A percentile compares a stretch with the other conserved stretches of the same genome.
phyloP scores from a whole-genome alignment of 306 rosid genomes.

The Nissolia schottii region DNA sequence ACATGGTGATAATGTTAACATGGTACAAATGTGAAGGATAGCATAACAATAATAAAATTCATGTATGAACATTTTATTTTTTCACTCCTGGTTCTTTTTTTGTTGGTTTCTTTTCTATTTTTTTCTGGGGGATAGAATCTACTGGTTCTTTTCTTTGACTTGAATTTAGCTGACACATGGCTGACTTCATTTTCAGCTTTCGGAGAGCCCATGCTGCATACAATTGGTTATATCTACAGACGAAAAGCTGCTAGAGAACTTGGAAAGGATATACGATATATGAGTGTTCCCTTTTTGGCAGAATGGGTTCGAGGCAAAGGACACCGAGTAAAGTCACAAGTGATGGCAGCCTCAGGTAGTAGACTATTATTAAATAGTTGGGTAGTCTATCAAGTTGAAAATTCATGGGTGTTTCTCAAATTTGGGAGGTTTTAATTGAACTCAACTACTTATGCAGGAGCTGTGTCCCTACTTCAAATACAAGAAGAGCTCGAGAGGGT shows the following conservation, averaged over 20 bases:
- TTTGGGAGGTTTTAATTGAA: constrained; percentile 18
- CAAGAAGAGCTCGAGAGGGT: constrained; percentile 84
- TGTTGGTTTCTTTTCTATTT: background rate
- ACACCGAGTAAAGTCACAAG: constrained; percentile 92
- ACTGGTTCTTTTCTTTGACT: background rate
- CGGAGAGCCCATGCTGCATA: constrained; percentile 98
- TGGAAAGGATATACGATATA: constrained; percentile 67
- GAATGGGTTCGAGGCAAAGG: constrained; percentile 98
- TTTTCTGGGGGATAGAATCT: background rate
- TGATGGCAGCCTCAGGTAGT: constrained; percentile 94
- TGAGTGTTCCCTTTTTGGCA: constrained; percentile 93
- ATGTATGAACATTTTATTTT: background rate
- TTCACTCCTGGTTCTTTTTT: background rate
- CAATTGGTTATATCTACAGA: constrained; percentile 91
- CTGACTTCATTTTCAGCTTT: constrained; percentile 54
- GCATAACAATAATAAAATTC: background rate
- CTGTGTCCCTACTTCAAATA: constrained; percentile 86
- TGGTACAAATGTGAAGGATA: background rate
- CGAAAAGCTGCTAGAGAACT: constrained; percentile 79
- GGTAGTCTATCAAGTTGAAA: constrained; percentile 17
- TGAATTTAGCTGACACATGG: constrained; percentile 4
- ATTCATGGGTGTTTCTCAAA: background rate
- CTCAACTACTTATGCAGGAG: constrained; percentile 50
- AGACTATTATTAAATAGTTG: background rate
- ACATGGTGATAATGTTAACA: background rate